These are phyloP conservation scores for Globisporangium recalcitrans DNA, from an alignment of 352 stramenopile species.

Conservation along the genomic window DNA sequence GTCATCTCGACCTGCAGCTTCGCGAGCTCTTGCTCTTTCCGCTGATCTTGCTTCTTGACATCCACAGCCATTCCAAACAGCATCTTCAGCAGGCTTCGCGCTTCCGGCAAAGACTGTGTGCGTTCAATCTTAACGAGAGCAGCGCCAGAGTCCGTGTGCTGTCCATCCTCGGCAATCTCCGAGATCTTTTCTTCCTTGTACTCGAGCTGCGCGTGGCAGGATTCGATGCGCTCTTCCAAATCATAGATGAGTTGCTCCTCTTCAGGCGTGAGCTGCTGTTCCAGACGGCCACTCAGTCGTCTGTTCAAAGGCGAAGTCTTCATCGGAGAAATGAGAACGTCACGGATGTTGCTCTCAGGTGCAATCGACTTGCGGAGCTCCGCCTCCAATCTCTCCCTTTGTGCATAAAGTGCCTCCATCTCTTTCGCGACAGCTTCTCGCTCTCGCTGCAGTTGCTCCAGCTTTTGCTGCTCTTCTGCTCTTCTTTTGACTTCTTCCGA, in stretches of 20 bases:
- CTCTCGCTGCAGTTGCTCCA: conserved; percentile 80
- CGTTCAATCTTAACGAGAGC: conserved; percentile 77
- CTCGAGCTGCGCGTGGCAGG: conserved; percentile 78
- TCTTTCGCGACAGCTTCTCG: conserved; percentile 69
- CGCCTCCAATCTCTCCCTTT: conserved; percentile 64
- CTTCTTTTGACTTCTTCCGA: conserved; percentile 79
- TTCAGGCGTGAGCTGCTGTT: conserved; percentile 64
- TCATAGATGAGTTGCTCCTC: conserved; percentile 81
- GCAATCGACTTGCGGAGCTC: conserved; percentile 64
- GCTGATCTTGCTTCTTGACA: conserved; percentile 83
- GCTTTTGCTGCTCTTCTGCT: conserved; percentile 78
- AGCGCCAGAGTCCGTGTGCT: conserved; percentile 32
- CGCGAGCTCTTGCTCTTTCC: conserved; percentile 69
- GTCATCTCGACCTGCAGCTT: conserved; percentile 70
- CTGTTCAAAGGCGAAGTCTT: conserved; percentile 39
- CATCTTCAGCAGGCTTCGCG: conserved; percentile 76
- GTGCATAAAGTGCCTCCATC: conserved; percentile 75
- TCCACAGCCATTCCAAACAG: conserved; percentile 85
- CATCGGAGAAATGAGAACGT: conserved; percentile 74
- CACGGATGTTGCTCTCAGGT: conserved; percentile 59
- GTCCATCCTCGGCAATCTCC: conserved; percentile 60
- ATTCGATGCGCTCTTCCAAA: conserved; percentile 83
- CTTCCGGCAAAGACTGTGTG: conserved; percentile 78
- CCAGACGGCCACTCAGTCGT: conserved; percentile 36
- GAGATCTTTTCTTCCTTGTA: conserved; percentile 89